Percentiles rank a stretch among this genome's conserved stretches.
phyloP scores from a whole-genome alignment of 2,329 filamentous ascomycete species.

The Alternaria sp. region DNA sequence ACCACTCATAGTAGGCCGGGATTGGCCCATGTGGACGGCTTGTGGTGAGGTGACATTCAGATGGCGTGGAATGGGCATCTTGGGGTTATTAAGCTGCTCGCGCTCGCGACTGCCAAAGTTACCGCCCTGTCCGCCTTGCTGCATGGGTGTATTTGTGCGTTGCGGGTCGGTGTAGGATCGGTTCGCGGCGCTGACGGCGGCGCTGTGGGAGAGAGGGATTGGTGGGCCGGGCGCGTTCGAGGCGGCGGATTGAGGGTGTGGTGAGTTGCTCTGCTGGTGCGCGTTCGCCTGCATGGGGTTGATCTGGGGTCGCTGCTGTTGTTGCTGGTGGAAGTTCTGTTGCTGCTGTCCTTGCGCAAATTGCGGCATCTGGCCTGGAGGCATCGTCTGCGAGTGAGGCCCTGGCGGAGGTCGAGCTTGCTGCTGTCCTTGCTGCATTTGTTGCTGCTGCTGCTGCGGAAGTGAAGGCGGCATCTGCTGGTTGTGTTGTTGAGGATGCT shows the following conservation, averaged over 20 bases:
- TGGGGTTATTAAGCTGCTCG: slow-evolving; percentile 59
- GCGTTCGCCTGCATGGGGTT: slow-evolving; percentile 46
- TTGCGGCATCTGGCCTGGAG: slow-evolving; percentile 35
- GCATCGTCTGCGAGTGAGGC: slow-evolving; percentile 38
- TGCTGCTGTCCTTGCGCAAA: slow-evolving; percentile 39
- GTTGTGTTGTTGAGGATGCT: slow-evolving; percentile 22
- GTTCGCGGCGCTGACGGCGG: slow-evolving; percentile 52
- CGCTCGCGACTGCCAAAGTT: slow-evolving; percentile 47
- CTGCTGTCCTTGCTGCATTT: slow-evolving; percentile 23
- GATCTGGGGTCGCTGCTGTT: slow-evolving; percentile 44
- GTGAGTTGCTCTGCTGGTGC: slow-evolving; percentile 46
- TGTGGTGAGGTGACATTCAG: slow-evolving; percentile 75
- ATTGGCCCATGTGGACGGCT: slow-evolving; percentile 74
- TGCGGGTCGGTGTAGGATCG: slow-evolving; percentile 47
- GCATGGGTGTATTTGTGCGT: slow-evolving; percentile 45
- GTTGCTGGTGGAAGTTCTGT: slow-evolving; percentile 37
- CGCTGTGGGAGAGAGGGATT: slow-evolving; percentile 53
- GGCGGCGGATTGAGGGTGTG: slow-evolving; percentile 46
- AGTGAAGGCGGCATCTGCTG: slow-evolving; percentile 29
- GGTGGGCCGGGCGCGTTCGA: slow-evolving; percentile 40
- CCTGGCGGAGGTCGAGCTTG: slow-evolving; percentile 36
- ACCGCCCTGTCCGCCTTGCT: slow-evolving; percentile 34
- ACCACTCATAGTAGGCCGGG: slow-evolving; percentile 84
- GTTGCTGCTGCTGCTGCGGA: slow-evolving; percentile 29
- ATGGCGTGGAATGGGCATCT: slow-evolving; percentile 83